Conservation (phyloP, 2,329 filamentous ascomycete species). For the Colletotrichum sp. region DNA sequence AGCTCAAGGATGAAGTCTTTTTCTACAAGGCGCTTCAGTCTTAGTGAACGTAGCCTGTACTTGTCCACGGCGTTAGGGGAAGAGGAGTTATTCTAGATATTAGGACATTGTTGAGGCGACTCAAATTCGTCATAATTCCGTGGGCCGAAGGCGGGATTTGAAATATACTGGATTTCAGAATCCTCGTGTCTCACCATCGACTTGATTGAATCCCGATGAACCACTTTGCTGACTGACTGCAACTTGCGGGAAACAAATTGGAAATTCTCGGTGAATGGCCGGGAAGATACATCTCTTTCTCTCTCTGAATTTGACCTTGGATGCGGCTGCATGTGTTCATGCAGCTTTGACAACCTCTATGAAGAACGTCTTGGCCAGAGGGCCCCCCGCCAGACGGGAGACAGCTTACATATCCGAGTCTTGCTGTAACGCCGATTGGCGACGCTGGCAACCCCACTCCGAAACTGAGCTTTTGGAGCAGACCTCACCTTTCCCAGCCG, state of each 20-base stretch:
- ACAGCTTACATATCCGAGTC: not conserved
- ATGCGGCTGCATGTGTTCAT: not conserved
- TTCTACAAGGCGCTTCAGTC: constrained; percentile 61
- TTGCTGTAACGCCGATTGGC: not conserved
- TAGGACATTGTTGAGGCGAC: constrained; percentile 1
- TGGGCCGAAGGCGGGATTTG: not conserved
- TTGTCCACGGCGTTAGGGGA: not conserved
- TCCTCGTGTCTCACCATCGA: not conserved
- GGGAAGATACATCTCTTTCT: not conserved
- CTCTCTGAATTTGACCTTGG: not conserved
- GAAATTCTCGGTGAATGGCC: not conserved
- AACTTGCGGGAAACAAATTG: not conserved
- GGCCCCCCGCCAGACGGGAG: not conserved
- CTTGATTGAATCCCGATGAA: not conserved
- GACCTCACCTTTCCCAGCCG: not conserved
- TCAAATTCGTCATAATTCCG: not conserved
- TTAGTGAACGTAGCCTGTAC: not conserved
- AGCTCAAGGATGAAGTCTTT: constrained; percentile 55
- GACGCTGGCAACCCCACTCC: not conserved
- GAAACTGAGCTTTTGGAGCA: not conserved
- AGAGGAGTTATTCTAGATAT: not conserved
- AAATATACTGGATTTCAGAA: not conserved
- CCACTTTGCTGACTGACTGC: not conserved
- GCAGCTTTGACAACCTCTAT: not conserved
- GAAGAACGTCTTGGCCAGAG: not conserved